These are phyloP conservation scores for Tetradesmus obliquus DNA, from an alignment of 139 green algal species.

Conservation along the genomic window DNA sequence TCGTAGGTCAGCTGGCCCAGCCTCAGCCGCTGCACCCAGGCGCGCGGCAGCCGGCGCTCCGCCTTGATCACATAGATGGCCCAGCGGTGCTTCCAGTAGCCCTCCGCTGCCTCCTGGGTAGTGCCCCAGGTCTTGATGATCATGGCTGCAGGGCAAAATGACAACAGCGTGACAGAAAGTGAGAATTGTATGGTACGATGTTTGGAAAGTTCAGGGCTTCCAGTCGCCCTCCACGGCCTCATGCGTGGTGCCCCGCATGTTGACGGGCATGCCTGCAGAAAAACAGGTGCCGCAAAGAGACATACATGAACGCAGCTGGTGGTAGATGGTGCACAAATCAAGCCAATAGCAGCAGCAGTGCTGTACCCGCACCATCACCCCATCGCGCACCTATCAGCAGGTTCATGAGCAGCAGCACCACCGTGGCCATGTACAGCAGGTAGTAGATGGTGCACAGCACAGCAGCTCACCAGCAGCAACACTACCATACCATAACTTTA, in stretches of 20 bases:
- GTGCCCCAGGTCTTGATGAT: slow-evolving; percentile 31
- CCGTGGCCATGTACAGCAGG: slow-evolving; percentile 52
- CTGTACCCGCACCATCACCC: neutral
- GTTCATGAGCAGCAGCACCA: slow-evolving; percentile 60
- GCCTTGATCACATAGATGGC: slow-evolving; percentile 44
- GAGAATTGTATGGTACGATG: neutral
- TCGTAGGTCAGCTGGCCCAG: slow-evolving; percentile 45
- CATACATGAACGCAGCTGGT: neutral
- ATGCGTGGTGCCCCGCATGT: neutral
- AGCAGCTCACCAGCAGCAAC: neutral
- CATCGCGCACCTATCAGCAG: slow-evolving; percentile 46
- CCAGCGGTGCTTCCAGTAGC: slow-evolving; percentile 35
- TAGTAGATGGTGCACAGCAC: neutral
- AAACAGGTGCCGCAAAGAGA: neutral
- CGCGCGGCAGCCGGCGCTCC: slow-evolving; percentile 34
- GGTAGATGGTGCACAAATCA: neutral
- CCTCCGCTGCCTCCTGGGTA: slow-evolving; percentile 16
- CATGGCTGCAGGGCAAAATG: neutral
- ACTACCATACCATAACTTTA: neutral
- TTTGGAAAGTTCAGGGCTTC: neutral
- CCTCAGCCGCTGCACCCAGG: slow-evolving; percentile 34
- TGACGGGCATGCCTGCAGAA: slow-evolving; percentile 23
- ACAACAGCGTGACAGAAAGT: neutral
- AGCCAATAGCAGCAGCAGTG: neutral
- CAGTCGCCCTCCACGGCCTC: slow-evolving; percentile 11